These are phyloP conservation scores for Solanum piurae DNA, from an alignment of 257 asterid species.

Conservation along the genomic window DNA sequence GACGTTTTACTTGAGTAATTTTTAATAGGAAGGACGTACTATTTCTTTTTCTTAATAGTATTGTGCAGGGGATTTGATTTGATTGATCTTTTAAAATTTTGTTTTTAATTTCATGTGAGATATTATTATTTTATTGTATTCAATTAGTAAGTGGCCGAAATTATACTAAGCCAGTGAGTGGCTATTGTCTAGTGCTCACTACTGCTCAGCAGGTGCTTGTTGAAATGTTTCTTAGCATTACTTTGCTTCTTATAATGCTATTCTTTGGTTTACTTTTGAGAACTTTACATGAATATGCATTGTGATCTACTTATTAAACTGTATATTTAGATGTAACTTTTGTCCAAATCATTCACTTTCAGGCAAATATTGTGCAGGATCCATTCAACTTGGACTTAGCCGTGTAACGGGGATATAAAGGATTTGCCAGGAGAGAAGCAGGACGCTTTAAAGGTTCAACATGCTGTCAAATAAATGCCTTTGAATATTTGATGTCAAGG, in stretches of 20 bases:
- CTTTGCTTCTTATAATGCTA: background rate
- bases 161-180: too few species aligned
- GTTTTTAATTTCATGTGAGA: background rate
- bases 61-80: too few species aligned
- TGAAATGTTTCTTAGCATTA: background rate
- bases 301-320: background rate
- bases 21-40: background rate
- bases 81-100: background rate
- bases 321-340: background rate
- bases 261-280: background rate
- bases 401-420: background rate
- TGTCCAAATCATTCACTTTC: background rate
- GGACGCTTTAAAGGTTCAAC: background rate
- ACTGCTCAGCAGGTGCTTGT: background rate
- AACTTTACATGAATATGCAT: background rate
- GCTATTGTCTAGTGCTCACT: background rate
- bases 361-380: background rate
- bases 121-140: background rate
- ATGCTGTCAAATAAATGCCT: background rate
- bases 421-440: background rate
- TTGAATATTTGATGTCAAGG: background rate
- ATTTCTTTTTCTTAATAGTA: background rate
- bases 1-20: background rate
- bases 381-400: background rate
- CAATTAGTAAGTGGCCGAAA: background rate